phyloP scores from a whole-genome alignment of 305 asterid genomes.

The Plantago coronopus region DNA sequence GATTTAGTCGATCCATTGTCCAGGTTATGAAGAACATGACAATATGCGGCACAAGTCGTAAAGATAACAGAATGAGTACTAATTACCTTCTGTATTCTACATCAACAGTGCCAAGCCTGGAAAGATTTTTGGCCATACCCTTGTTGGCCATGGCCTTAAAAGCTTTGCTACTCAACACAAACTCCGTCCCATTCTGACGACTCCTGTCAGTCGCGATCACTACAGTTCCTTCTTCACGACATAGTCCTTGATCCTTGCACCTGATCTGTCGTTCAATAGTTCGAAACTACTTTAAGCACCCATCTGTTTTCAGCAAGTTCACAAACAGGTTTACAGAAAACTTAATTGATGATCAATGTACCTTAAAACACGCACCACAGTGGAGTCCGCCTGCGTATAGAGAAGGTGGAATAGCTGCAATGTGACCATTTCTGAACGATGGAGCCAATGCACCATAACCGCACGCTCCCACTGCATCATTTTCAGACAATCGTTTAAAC shows the following conservation, averaged over 20 bases:
- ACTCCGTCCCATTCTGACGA: slow-evolving; percentile 45
- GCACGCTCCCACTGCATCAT: slow-evolving; percentile 71
- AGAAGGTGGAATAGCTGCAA: slow-evolving; percentile 61
- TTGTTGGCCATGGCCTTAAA: slow-evolving; percentile 61
- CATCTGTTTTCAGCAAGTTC: no score
- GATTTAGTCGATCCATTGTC: no score
- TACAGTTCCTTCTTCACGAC: slow-evolving; percentile 47
- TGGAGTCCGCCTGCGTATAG: slow-evolving; percentile 64
- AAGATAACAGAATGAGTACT: background rate
- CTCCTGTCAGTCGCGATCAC: slow-evolving; percentile 54
- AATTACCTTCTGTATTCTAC: slow-evolving; percentile 66
- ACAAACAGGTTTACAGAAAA: no score
- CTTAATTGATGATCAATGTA: no score
- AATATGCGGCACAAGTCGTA: no score
- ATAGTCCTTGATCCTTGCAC: slow-evolving; percentile 44
- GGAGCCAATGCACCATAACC: slow-evolving; percentile 64
- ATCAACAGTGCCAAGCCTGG: slow-evolving; percentile 50
- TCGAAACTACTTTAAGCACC: no score
- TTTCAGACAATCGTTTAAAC: no score
- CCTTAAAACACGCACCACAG: slow-evolving; percentile 88
- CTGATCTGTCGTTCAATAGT: slow-evolving; percentile 63
- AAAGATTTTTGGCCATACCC: slow-evolving; percentile 42
- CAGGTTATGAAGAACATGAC: no score
- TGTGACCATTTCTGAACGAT: slow-evolving; percentile 46
- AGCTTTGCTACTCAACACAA: slow-evolving; percentile 65